Evolutionary conservation across 345 rosid species (phyloP).

Genomic region (Capsella bursapastoris): DNA sequence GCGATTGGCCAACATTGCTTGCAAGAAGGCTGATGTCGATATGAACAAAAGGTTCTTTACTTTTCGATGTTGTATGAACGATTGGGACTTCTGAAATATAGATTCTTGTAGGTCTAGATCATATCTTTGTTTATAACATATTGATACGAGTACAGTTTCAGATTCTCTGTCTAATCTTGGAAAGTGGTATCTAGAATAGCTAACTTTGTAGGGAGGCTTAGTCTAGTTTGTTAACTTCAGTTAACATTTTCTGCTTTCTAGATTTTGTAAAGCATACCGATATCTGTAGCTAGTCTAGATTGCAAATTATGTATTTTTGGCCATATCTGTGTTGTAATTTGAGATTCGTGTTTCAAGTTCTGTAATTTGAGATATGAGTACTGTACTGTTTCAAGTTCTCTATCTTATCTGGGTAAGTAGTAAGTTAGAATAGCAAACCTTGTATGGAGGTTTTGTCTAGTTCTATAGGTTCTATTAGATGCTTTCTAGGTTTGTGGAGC

Average conservation of each 20-base stretch:
- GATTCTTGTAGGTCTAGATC: background rate
- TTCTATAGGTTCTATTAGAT: too few species aligned
- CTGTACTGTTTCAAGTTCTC: background rate
- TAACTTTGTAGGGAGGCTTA: background rate
- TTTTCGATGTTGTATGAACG: background rate
- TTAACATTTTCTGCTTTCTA: background rate
- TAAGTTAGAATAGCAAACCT: background rate
- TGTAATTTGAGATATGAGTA: background rate
- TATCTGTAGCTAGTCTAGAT: too few species aligned
- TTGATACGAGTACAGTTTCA: background rate
- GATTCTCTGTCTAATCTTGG: background rate
- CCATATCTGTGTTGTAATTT: background rate
- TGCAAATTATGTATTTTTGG: too few species aligned
- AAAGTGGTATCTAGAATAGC: background rate
- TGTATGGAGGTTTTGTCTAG: background rate
- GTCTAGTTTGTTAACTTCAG: background rate
- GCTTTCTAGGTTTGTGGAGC: too few species aligned
- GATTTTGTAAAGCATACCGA: background rate
- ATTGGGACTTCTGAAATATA: background rate
- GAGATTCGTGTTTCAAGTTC: background rate
- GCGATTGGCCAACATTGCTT: constrained; percentile 82
- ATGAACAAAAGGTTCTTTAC: constrained; percentile 68
- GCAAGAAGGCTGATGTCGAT: constrained; percentile 93
- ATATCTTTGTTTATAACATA: background rate
- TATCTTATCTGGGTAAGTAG: background rate